These are phyloP conservation scores for Spathaspora sp. DNA, from an alignment of 805 yeast species.

Conservation along the genomic window DNA sequence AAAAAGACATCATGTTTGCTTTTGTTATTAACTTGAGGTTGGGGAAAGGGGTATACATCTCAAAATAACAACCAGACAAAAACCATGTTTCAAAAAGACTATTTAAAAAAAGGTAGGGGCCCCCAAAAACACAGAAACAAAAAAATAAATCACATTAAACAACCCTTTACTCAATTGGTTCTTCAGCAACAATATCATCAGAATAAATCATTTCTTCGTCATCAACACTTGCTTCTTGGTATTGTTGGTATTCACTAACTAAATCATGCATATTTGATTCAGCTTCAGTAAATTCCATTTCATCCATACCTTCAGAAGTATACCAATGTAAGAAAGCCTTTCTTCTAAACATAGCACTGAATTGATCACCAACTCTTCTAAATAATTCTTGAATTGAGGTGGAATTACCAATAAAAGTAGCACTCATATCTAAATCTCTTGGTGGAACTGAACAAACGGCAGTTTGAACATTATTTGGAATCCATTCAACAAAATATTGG, in stretches of 20 bases:
- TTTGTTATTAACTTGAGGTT: background rate
- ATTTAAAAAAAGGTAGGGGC: constrained; percentile 3
- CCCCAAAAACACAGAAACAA: no score
- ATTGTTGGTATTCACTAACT: constrained; percentile 86
- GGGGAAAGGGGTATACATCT: background rate
- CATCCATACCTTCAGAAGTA: constrained; percentile 95
- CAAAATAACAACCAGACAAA: background rate
- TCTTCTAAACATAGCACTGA: constrained; percentile 88
- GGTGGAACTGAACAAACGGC: constrained; percentile 93
- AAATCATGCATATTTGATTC: constrained; percentile 87
- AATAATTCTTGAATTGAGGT: constrained; percentile 90
- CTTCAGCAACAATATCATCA: constrained; percentile 60
- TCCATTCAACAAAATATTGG: constrained; percentile 90
- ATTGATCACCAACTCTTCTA: constrained; percentile 85
- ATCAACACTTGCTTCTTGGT: constrained; percentile 77
- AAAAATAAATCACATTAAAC: background rate
- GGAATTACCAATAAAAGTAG: constrained; percentile 90
- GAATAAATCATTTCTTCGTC: constrained; percentile 67
- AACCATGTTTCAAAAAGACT: background rate
- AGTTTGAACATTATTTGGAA: constrained; percentile 92
- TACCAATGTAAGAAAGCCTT: constrained; percentile 97
- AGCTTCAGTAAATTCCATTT: constrained; percentile 90
- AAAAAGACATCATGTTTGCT: background rate
- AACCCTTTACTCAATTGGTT: constrained; percentile 36
- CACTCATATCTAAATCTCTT: constrained; percentile 79